phyloP scores from a whole-genome alignment of 345 rosid species.

The Gossypioides kirkii region DNA sequence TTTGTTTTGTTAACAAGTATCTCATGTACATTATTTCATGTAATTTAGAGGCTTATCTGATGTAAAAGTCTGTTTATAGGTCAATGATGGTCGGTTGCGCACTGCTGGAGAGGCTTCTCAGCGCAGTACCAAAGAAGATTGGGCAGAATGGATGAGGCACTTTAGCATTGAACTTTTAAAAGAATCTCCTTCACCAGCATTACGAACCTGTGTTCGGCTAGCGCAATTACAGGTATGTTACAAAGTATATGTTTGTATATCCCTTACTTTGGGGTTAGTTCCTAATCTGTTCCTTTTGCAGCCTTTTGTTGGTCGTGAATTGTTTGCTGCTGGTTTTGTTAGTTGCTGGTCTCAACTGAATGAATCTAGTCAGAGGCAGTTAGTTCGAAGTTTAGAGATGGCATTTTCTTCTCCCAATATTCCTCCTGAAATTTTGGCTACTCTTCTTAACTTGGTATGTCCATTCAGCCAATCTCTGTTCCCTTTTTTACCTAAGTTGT shows the following conservation, averaged over 20 bases:
- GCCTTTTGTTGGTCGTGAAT: constrained; percentile 96
- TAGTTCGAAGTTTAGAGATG: constrained; percentile 94
- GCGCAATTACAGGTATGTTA: constrained; percentile 84
- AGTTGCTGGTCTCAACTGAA: constrained; percentile 96
- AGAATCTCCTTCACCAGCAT: constrained; percentile 98
- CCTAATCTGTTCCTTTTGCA: constrained; percentile 37
- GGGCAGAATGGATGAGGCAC: constrained; percentile 99
- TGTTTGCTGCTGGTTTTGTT: constrained; percentile 99
- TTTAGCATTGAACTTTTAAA: constrained; percentile 94
- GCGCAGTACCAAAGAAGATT: constrained; percentile 97
- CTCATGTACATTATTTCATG: neutral
- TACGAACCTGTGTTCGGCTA: constrained; percentile 92
- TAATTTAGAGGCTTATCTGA: constrained; percentile 9
- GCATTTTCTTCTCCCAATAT: constrained; percentile 98
- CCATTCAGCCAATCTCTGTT: neutral
- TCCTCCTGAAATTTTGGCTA: constrained; percentile 97
- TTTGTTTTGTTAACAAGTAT: neutral
- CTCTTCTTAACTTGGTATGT: constrained; percentile 84
- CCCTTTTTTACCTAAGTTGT: neutral
- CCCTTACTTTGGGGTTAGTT: constrained; percentile 15
- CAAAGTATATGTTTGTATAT: constrained; percentile 7
- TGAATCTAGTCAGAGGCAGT: constrained; percentile 81
- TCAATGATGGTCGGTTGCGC: constrained; percentile 81
- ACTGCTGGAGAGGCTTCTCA: constrained; percentile 99
- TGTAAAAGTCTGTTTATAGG: constrained; percentile 32